Evolutionary conservation across 2,329 filamentous ascomycete genomes (phyloP).

Genomic region (Epichloe hybrida): DNA sequence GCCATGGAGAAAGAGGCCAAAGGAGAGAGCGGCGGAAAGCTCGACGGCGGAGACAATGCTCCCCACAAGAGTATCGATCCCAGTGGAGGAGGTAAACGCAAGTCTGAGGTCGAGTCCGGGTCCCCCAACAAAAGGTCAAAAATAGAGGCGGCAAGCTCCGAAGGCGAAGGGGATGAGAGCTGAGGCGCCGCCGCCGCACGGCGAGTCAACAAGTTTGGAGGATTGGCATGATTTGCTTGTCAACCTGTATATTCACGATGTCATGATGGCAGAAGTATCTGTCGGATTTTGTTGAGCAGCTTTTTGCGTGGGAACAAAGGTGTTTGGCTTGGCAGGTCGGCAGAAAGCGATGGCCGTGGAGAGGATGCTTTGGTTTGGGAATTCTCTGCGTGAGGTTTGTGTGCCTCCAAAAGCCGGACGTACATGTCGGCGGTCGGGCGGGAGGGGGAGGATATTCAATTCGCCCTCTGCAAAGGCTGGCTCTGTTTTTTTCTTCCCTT

Average conservation of each 20-base stretch:
- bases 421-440: background rate
- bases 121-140: constrained; percentile 44
- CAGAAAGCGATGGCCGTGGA: background rate
- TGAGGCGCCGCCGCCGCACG: background rate
- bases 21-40: constrained; percentile 22
- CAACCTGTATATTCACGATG: constrained; percentile 20
- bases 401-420: background rate
- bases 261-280: constrained; percentile 19
- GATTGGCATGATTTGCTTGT: constrained; percentile 1
- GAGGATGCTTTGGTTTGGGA: background rate
- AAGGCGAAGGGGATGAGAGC: constrained; percentile 20
- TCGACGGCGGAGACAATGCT: constrained; percentile 14
- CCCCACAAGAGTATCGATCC: constrained; percentile 13
- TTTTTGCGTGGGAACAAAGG: constrained; percentile 8
- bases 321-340: constrained; percentile 2
- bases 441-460: background rate
- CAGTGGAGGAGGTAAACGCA: constrained; percentile 41
- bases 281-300: constrained; percentile 5
- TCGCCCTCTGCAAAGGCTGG: too few species aligned
- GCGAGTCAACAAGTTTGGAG: background rate
- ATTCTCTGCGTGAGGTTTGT: background rate
- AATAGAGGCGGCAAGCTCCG: constrained; percentile 30
- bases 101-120: constrained; percentile 37
- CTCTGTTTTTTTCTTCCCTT: too few species aligned
- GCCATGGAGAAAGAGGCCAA: constrained; percentile 60